Evolutionary conservation across 331 rosid genomes (phyloP), one percentile per base, ranked within the genome.

Genomic region (Quercus phellos): DNA sequence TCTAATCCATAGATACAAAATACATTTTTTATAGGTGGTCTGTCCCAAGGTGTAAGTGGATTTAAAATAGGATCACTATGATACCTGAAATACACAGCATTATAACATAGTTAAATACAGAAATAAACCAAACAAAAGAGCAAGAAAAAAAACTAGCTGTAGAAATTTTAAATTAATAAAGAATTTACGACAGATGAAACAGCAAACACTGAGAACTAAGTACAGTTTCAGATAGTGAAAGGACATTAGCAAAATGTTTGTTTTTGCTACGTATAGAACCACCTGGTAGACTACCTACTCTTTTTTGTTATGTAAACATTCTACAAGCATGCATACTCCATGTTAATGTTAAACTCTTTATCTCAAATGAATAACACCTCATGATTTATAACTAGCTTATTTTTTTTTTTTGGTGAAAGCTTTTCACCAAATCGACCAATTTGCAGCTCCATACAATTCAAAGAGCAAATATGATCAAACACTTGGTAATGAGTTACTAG

Each of bases 11-110:
- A 92, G 74, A 94, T 92, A 84, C 99, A 92, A 76, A 90, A 94
- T 77, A 94, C 89, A 77, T 93, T 94, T 87, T 85, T 93, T 59
- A 94, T 79, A 43, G 99, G 99, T 46, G 99, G 99, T 55, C 99
- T 92, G 79, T 94, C 99, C 98, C 97, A 90, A 82, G 99, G 98
- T 72, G 98, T 88, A 19, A 94, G 91, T 68, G 99, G 99, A 84
- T 94, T 94, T 64, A 94, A 84, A 81, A 92, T 87, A 67, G 94
- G 95, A 91, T 94, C 98, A 35, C 60, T 82, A 69, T 88, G 87
- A 84, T 92, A 94, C 89, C 99, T 94, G 94, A 82, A 92, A 85
- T 38, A 82, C 29, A 75, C 42, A 85, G 73, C 68, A 84, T 76
- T 71, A 13, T 68, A 78, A 74, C 51, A 43, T 24, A 14, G 22